These are phyloP conservation scores for Pelargonium citronellum DNA, from an alignment of 441 rosid species.

Conservation along the genomic window DNA sequence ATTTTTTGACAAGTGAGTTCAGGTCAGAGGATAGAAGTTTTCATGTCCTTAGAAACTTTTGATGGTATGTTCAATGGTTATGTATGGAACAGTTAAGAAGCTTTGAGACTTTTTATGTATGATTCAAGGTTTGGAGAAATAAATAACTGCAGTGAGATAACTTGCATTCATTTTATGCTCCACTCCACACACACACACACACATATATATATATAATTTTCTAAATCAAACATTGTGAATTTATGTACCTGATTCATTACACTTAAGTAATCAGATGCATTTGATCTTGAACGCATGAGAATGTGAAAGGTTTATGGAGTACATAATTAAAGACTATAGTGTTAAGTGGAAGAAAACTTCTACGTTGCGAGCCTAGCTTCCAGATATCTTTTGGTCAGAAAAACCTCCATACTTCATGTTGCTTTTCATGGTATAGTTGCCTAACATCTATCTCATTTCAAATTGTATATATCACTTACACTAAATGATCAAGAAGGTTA, in stretches of 20 bases:
- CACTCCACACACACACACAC: too few species aligned
- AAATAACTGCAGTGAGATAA: too few species aligned
- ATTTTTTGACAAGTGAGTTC: too few species aligned
- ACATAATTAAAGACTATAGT: slow-evolving; percentile 61
- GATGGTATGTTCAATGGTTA: too few species aligned
- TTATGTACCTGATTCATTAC: not conserved
- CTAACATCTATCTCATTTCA: not conserved
- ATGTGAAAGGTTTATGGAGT: slow-evolving; percentile 57
- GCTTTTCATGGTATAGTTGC: not conserved
- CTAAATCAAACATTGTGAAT: not conserved
- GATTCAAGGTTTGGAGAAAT: too few species aligned
- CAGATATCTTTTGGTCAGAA: slow-evolving; percentile 72
- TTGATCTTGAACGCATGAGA: slow-evolving; percentile 49
- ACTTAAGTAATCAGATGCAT: not conserved
- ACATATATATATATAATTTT: too few species aligned
- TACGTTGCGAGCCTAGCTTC: slow-evolving; percentile 72
- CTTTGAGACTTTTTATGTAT: too few species aligned
- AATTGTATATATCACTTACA: not conserved
- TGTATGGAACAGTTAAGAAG: too few species aligned
- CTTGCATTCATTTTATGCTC: too few species aligned
- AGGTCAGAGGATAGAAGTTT: too few species aligned
- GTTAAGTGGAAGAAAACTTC: slow-evolving; percentile 49
- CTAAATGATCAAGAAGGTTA: not conserved
- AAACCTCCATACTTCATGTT: slow-evolving; percentile 6
- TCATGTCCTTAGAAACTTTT: too few species aligned